These are phyloP conservation scores for rapeseed (Brassica napus) DNA, from an alignment of 345 rosid genomes.

Conservation along the genomic window DNA sequence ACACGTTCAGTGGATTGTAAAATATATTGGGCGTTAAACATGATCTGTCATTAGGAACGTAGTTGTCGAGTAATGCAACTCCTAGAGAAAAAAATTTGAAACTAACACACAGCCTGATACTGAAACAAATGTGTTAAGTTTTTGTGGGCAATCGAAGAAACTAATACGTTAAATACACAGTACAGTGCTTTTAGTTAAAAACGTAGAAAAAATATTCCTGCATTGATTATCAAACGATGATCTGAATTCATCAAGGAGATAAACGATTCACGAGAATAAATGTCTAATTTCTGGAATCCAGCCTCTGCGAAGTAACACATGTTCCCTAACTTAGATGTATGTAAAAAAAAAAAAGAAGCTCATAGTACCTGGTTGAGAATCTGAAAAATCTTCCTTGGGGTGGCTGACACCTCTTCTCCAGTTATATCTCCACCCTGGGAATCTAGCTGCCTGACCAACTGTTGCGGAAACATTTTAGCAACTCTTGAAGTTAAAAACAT, in stretches of 20 bases:
- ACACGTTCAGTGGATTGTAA: constrained; percentile 3
- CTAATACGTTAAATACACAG: constrained; percentile 6
- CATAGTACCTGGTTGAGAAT: constrained; percentile 68
- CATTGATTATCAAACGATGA: neutral
- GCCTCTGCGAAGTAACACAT: constrained; percentile 9
- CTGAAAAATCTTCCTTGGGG: constrained; percentile 73
- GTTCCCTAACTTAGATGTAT: neutral
- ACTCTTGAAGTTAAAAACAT: constrained; percentile 14
- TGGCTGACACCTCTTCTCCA: constrained; percentile 61
- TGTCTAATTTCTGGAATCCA: neutral
- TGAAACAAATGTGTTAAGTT: neutral
- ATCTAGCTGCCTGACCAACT: constrained; percentile 77
- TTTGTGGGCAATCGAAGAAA: neutral
- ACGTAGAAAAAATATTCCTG: neutral
- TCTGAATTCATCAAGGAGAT: neutral
- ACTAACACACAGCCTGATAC: neutral
- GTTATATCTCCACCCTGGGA: constrained; percentile 65
- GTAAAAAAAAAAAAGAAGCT: neutral
- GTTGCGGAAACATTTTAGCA: constrained; percentile 34
- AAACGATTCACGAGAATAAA: neutral
- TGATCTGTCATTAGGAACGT: constrained; percentile 1
- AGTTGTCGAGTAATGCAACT: constrained; percentile 1
- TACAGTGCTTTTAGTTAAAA: neutral
- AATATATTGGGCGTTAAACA: neutral
- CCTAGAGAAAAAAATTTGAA: neutral